These are phyloP conservation scores for Colletotrichum tamarilloi DNA, from an alignment of 2,329 filamentous ascomycete species.

Conservation along the genomic window DNA sequence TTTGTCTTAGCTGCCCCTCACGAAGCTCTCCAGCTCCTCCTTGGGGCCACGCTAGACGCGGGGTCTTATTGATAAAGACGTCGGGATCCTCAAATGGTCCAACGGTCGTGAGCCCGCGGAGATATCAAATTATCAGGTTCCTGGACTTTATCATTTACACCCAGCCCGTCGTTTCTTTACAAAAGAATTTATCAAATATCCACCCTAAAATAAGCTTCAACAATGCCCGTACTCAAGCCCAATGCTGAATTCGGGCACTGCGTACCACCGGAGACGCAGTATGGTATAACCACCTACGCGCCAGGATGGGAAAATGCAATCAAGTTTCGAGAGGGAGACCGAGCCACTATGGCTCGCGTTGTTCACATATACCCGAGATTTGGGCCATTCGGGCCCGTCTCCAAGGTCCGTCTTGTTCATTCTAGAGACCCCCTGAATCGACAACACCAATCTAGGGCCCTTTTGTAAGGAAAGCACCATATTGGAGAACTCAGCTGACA, in stretches of 20 bases:
- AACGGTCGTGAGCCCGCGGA: background rate
- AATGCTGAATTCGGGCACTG: conserved; percentile 56
- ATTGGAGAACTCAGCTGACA: background rate
- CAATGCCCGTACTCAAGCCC: conserved; percentile 50
- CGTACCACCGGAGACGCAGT: conserved; percentile 57
- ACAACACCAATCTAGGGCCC: background rate
- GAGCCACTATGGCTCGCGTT: conserved; percentile 45
- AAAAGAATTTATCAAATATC: background rate
- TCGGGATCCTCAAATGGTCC: background rate
- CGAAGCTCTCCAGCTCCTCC: background rate
- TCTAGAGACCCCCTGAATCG: background rate
- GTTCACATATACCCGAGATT: conserved; percentile 61
- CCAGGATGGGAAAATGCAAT: conserved; percentile 55
- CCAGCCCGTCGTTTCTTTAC: background rate
- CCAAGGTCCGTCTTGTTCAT: conserved; percentile 43
- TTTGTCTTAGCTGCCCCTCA: background rate
- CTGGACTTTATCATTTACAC: background rate
- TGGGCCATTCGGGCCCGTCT: conserved; percentile 50
- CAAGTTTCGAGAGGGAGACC: conserved; percentile 54
- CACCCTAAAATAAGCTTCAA: background rate
- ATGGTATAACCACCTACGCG: conserved; percentile 58
- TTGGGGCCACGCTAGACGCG: background rate
- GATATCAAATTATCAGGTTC: background rate
- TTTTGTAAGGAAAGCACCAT: too few relatives aligned
- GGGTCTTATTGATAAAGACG: background rate